Percentiles rank a stretch among this genome's conserved stretches.
Evolutionary conservation across 305 asterid genomes (phyloP).

Genomic region (Fraxinus dipetala): DNA sequence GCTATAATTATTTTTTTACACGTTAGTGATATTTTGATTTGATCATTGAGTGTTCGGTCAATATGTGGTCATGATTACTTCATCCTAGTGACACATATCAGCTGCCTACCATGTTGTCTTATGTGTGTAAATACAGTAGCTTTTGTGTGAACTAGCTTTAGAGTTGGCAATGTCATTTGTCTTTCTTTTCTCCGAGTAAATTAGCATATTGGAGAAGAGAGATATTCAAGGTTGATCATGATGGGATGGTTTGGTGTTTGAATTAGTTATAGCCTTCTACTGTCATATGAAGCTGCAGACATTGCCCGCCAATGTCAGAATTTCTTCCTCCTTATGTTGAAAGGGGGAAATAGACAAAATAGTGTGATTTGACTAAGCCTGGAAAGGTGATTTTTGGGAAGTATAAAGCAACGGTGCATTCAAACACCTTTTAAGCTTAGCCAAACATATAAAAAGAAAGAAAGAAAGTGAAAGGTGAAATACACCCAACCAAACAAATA

Average conservation of each 20-base stretch:
- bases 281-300: neutral
- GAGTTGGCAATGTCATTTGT: neutral
- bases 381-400: neutral
- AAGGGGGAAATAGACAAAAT: neutral
- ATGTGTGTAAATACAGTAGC: neutral
- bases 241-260: neutral
- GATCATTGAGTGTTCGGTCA: neutral
- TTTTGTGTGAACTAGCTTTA: neutral
- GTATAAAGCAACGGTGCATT: neutral
- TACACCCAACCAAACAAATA: neutral
- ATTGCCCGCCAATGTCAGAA: neutral
- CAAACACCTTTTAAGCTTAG: neutral
- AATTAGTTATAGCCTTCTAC: neutral
- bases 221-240: neutral
- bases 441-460: neutral
- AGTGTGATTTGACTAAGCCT: neutral
- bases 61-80: neutral
- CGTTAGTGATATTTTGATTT: neutral
- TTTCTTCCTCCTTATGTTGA: neutral
- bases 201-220: neutral
- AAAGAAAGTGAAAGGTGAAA: neutral
- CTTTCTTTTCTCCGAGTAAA: neutral
- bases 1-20: neutral
- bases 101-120: neutral
- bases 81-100: neutral